These are phyloP conservation scores for Daldinia vernicosa DNA, from an alignment of 495 filamentous ascomycete species.

Conservation along the genomic window DNA sequence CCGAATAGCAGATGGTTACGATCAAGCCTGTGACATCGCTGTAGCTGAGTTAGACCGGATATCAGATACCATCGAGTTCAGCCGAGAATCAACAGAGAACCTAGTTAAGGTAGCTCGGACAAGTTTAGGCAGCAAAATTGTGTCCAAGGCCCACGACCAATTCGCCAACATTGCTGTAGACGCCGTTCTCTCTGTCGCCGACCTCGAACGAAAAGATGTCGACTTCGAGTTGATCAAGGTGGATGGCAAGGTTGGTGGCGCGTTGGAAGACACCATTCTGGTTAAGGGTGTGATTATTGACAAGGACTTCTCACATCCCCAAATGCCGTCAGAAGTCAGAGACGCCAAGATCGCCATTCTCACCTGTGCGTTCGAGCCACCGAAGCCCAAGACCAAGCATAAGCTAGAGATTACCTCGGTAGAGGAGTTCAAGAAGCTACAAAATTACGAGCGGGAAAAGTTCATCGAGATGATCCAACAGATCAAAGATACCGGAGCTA, in stretches of 20 bases:
- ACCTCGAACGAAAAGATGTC: constrained; percentile 95
- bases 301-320: constrained; percentile 99
- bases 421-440: constrained; percentile 96
- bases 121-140: constrained; percentile 97
- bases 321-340: constrained; percentile 93
- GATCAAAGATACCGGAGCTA: constrained; percentile 96
- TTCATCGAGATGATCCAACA: constrained; percentile 99
- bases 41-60: constrained; percentile 91
- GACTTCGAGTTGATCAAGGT: constrained; percentile 99
- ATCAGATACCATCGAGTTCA: constrained; percentile 89
- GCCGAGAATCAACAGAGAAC: constrained; percentile 77
- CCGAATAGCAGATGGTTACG: constrained; percentile 96
- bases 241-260: constrained; percentile 95
- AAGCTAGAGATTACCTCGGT: constrained; percentile 98
- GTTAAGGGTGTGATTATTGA: constrained; percentile 98
- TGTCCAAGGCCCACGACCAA: constrained; percentile 98
- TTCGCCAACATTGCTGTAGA: constrained; percentile 98
- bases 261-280: constrained; percentile 92
- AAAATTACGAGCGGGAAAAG: constrained; percentile 93
- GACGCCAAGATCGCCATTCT: constrained; percentile 98
- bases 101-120: constrained; percentile 94
- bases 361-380: constrained; percentile 98
- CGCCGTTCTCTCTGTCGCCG: constrained; percentile 94
- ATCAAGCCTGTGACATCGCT: constrained; percentile 95
- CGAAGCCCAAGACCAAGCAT: constrained; percentile 99